Evolutionary conservation across 2,329 filamentous ascomycete genomes (phyloP), one percentile per base, ranked within the genome.

Genomic region (Blumeriella jaapii): DNA sequence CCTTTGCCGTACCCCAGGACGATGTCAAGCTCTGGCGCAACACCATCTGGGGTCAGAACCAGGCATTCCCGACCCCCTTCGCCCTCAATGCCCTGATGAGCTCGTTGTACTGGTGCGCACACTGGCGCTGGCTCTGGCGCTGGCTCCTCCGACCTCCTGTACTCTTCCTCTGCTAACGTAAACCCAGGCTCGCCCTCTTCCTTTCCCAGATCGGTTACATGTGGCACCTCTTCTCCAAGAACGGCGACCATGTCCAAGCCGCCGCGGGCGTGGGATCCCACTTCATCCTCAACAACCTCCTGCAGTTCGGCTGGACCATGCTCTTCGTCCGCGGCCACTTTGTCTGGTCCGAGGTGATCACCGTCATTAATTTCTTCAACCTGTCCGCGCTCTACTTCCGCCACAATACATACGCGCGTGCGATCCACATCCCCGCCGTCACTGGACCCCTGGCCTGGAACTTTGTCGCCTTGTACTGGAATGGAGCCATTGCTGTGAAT

Each of bases 381-480:
- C 69, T 93, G 34, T 69, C 70, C 6, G 67, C 71, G 22, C 70
- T 87, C 19, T 93, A 93, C 63, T 86, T 89, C 71, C 76, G 80
- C 43, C 79, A 93, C 62, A 69, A 70, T 13, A 71, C 70, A 0
- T 78, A 79, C 36, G 74, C 82, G 3, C 69, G 76, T 41, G 74
- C 82, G 51, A 82, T 93, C 48, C 85, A 93, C 59, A 63, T 77
- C 8, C 74, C 83, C 5, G 76, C 77, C 28, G 74, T 86, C 14
- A 78, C 80, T 11, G 82, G 77, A 0, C 86, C 86, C 5, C 65
- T 93, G 48, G 82, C 80, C 1, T 94, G 84, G 82, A 86, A 80
- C 10, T 82, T 91, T 53, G 76, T 89, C 10, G 81, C 82, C 18
- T 68, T 94, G 34, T 89, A 87, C 65, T 93, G 84, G 83, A 83